Evolutionary conservation across 2,329 filamentous ascomycete species (phyloP), one percentile per base, ranked within the genome.

Genomic region (Blastomyces parvus): DNA sequence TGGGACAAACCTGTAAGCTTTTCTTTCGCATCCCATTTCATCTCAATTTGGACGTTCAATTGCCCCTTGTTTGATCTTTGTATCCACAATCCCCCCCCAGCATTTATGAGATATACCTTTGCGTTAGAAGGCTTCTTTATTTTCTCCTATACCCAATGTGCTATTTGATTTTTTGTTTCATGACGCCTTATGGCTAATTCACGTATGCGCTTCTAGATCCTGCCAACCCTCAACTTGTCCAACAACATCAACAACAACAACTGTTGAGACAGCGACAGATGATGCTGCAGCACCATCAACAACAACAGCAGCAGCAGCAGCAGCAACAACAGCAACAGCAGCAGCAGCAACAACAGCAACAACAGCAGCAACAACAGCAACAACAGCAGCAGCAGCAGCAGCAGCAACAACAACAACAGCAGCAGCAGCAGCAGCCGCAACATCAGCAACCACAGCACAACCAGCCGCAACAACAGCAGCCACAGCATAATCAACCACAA

Each of bases 211-310:
- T 38, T 60, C 55, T 68, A 77, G 75, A 76, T 64, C 68, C 74
- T 36, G 75, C 74, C 61, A 79, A 78, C 62, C 76, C 76, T 30
- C 77, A 81, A 67, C 74, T 82, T 65, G 68, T 79, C 30, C 65
- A 66, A 46, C 67, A 68, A 46, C 67, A 68, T 27, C 62, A 67
- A 25, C 33, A 36, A 25, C 33, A 36, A 36, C 72, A 74, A 57
- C 69, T 69, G 60, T 48, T 68, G 46, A 64, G 68, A 59, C 66
- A 69, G 38, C 68, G 70, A 46, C 69, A 69, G 55, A 64, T 71
- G 48, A 72, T 74, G 8, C 70, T 74, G n/a, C 71, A 73, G 2
- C 67, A 69, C 27, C 72, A 63, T 25, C 77, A 81, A 65, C 74
- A 81, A 66, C 69, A 78, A 58, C 79, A 81, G 59, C 79, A 79